phyloP scores from a whole-genome alignment of 768 basidiomycete species.

The Tylopilus vinaceipallidus region DNA sequence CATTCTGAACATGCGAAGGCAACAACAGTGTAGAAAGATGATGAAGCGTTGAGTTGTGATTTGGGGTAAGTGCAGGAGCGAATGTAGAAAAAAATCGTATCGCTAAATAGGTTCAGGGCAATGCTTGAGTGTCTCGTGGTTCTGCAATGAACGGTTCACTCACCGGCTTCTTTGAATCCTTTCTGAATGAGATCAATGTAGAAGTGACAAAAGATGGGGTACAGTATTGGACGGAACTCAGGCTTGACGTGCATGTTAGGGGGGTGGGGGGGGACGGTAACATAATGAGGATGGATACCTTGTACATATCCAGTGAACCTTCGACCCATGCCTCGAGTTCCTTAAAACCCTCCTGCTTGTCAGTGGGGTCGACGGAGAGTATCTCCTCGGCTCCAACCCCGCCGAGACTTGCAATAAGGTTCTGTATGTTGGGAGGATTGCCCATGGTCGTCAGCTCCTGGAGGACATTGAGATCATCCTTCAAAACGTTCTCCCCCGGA shows the following conservation, averaged over 20 bases:
- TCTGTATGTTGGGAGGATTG: slow-evolving; percentile 71
- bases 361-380: slow-evolving; percentile 75
- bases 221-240: slow-evolving; percentile 89
- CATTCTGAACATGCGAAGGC: slow-evolving; percentile 80
- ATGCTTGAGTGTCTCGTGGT: slow-evolving; percentile 4
- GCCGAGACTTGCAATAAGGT: slow-evolving; percentile 74
- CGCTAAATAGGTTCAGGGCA: slow-evolving; percentile 44
- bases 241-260: slow-evolving; percentile 53
- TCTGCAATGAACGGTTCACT: slow-evolving; percentile 24
- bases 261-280: background rate
- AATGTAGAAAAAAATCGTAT: slow-evolving; percentile 72
- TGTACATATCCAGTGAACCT: slow-evolving; percentile 88
- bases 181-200: slow-evolving; percentile 92
- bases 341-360: slow-evolving; percentile 81
- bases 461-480: slow-evolving; percentile 61
- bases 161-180: slow-evolving; percentile 88
- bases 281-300: slow-evolving; percentile 45
- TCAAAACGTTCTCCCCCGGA: slow-evolving; percentile 68
- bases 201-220: slow-evolving; percentile 96
- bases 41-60: slow-evolving; percentile 68
- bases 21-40: slow-evolving; percentile 78
- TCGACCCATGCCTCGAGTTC: slow-evolving; percentile 89
- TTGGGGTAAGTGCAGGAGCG: slow-evolving; percentile 60
- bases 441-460: slow-evolving; percentile 69
- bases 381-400: slow-evolving; percentile 80